These are phyloP conservation scores for Fraxinus latifolia DNA, from an alignment of 305 asterid genomes.

Conservation along the genomic window DNA sequence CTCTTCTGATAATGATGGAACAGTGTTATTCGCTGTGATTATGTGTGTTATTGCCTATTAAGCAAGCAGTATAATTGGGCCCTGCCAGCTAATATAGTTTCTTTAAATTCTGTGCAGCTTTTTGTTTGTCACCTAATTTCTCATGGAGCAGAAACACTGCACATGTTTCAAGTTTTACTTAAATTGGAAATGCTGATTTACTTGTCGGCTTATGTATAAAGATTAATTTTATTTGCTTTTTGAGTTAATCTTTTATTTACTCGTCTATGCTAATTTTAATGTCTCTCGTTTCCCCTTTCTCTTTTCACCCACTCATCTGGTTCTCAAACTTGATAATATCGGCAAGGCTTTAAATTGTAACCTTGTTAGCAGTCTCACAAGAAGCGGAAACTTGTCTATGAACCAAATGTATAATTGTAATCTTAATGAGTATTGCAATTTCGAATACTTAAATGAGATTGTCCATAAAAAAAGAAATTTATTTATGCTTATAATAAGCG, in stretches of 20 bases:
- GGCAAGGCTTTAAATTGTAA: background rate
- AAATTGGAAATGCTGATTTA: background rate
- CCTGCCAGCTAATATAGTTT: background rate
- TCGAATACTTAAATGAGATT: background rate
- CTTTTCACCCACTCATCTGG: background rate
- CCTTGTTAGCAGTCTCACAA: background rate
- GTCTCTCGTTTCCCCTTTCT: background rate
- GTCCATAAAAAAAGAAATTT: background rate
- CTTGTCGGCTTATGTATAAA: background rate
- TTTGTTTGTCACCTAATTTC: background rate
- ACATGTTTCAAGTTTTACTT: background rate
- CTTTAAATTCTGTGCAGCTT: background rate
- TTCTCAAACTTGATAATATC: background rate
- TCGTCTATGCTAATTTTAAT: background rate
- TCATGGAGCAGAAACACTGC: background rate
- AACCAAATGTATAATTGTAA: background rate
- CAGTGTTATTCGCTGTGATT: background rate
- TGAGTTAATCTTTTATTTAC: background rate
- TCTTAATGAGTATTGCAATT: background rate
- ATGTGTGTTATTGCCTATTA: background rate
- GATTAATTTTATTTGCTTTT: background rate
- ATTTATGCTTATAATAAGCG: background rate
- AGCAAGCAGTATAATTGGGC: background rate
- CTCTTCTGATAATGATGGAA: background rate
- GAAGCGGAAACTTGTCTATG: background rate